Evolutionary conservation across 2,329 filamentous ascomycete genomes (phyloP).

Genomic region (Ceratocystis destructans): DNA sequence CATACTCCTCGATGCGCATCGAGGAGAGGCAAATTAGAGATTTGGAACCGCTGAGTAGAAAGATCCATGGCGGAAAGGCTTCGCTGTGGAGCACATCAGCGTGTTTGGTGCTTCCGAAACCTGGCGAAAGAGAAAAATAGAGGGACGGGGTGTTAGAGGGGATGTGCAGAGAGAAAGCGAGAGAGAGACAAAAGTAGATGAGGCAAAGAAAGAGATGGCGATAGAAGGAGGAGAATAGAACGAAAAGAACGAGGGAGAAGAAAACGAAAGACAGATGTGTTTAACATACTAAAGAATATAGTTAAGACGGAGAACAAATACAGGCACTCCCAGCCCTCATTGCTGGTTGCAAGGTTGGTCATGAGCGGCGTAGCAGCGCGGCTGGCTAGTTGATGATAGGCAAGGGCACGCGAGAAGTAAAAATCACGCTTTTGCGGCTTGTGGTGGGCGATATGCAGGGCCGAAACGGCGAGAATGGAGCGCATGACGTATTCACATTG

Average conservation of each 20-base stretch:
- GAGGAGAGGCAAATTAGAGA: conserved; percentile 21
- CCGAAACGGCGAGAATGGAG: conserved; percentile 35
- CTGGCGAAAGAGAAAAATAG: neutral
- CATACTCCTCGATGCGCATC: conserved; percentile 19
- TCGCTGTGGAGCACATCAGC: conserved; percentile 25
- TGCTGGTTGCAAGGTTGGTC: conserved; percentile 20
- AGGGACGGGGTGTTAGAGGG: neutral
- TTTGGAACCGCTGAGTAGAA: conserved; percentile 25
- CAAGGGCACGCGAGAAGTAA: conserved; percentile 19
- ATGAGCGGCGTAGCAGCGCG: conserved; percentile 24
- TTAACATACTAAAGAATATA: conserved; percentile 25
- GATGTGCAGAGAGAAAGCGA: neutral
- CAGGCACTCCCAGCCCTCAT: conserved; percentile 22
- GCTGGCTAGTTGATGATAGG: conserved; percentile 25
- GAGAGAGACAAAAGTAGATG: too few relatives aligned
- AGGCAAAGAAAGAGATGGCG: neutral
- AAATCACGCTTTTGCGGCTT: conserved; percentile 16
- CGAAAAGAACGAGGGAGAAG: neutral
- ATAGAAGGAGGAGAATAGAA: neutral
- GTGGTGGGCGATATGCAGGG: conserved; percentile 33
- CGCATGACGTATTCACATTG: conserved; percentile 35
- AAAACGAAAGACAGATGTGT: neutral
- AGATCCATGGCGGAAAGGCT: conserved; percentile 26
- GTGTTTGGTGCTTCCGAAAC: conserved; percentile 24
- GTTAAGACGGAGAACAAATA: conserved; percentile 26